Evolutionary conservation across 768 basidiomycete genomes (phyloP).

Genomic region (Rhodotorula toruloides): DNA sequence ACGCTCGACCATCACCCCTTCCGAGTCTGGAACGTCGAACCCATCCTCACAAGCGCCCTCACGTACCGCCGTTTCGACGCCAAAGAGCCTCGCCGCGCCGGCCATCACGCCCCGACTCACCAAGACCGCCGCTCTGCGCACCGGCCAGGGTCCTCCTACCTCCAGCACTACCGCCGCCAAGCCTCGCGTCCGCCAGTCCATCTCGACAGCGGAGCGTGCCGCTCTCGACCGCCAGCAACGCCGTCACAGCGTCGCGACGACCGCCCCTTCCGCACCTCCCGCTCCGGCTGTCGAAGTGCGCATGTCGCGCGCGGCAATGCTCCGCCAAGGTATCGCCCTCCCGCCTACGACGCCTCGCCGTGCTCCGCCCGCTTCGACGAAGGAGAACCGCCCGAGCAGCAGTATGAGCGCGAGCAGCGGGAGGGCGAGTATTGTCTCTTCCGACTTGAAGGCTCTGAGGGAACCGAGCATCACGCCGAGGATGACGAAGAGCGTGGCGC

Average conservation of each 20-base stretch:
- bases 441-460: too few species aligned
- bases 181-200: constrained; percentile 12
- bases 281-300: neutral
- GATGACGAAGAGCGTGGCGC: too few species aligned
- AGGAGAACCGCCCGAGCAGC: neutral
- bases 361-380: too few species aligned
- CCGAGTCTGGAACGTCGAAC: neutral
- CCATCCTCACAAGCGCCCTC: neutral
- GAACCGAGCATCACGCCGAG: too few species aligned
- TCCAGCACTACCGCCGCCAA: neutral
- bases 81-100: constrained; percentile 19
- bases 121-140: constrained; percentile 10
- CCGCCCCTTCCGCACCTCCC: neutral
- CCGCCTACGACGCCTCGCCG: neutral
- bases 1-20: neutral
- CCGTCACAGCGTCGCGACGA: neutral
- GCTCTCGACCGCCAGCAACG: constrained; percentile 13
- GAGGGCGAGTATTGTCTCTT: neutral
- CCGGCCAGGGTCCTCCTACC: neutral
- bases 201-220: constrained; percentile 27
- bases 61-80: constrained; percentile 1
- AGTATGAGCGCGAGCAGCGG: neutral
- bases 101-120: constrained; percentile 21
- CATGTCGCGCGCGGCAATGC: constrained; percentile 20
- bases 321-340: constrained; percentile 1